phyloP scores from a whole-genome alignment of 306 rosid genomes.

The Rosa lucieae region DNA sequence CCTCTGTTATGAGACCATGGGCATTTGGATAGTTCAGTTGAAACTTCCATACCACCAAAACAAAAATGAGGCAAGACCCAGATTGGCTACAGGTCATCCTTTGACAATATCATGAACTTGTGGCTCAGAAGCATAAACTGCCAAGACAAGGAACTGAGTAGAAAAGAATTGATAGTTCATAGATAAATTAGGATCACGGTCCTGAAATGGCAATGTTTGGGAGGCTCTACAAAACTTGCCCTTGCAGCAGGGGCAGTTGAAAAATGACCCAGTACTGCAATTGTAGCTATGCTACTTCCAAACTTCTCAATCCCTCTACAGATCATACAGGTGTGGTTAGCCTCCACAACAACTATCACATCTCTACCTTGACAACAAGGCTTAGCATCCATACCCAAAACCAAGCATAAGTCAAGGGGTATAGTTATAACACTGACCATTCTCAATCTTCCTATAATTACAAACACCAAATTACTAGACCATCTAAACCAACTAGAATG shows the following conservation, averaged over 20 bases:
- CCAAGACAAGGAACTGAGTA: no score
- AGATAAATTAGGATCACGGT: constrained; percentile 26
- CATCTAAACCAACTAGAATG: no score
- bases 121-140: no score
- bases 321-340: constrained; percentile 92
- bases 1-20: background rate
- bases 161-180: constrained; percentile 11
- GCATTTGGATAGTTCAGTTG: background rate
- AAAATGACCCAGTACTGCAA: constrained; percentile 74
- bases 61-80: background rate
- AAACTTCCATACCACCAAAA: constrained; percentile 4
- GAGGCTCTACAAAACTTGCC: constrained; percentile 75
- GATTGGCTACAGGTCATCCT: no score
- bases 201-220: constrained; percentile 44
- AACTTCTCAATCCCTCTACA: constrained; percentile 90
- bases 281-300: constrained; percentile 88
- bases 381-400: no score
- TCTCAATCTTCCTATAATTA: no score
- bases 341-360: constrained; percentile 90
- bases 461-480: no score
- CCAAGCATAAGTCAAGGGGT: no score
- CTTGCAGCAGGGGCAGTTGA: constrained; percentile 54
- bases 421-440: no score
- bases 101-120: no score
- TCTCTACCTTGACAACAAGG: constrained; percentile 42